Conservation (phyloP, 768 basidiomycete genomes). For the Boletales sp. region DNA sequence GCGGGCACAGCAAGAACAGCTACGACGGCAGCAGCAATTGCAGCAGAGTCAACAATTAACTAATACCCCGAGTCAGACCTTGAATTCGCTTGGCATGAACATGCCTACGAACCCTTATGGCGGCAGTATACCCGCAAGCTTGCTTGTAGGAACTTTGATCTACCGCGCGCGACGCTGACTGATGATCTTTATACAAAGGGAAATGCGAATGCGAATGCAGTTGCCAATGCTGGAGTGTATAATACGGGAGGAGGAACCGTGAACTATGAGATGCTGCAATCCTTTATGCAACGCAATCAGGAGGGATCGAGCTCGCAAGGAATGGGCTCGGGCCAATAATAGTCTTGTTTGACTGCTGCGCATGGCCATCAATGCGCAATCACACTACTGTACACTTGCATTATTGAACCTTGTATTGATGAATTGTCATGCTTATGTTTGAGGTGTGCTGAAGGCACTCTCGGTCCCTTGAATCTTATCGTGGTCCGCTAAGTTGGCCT, state of each 20-base stretch:
- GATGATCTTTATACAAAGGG: slow-evolving; percentile 9
- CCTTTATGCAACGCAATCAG: slow-evolving; percentile 41
- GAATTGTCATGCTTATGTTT: slow-evolving; percentile 20
- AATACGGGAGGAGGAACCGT: slow-evolving; percentile 24
- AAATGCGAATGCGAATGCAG: slow-evolving; percentile 5
- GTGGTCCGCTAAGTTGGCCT: slow-evolving; percentile 86
- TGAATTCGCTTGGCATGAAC: slow-evolving; percentile 13
- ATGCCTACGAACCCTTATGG: background rate
- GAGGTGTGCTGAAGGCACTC: slow-evolving; percentile 50
- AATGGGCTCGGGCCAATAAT: slow-evolving; percentile 13
- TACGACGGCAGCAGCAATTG: slow-evolving; percentile 23
- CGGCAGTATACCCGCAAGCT: slow-evolving; percentile 10
- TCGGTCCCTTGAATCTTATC: slow-evolving; percentile 81
- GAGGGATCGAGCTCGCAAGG: slow-evolving; percentile 28
- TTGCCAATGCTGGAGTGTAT: slow-evolving; percentile 19
- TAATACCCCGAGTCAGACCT: slow-evolving; percentile 8
- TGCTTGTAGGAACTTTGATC: slow-evolving; percentile 13
- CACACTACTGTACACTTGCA: slow-evolving; percentile 9
- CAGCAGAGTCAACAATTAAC: slow-evolving; percentile 20
- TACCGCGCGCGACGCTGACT: background rate
- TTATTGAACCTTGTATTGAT: background rate
- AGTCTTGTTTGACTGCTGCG: background rate
- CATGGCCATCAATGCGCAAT: background rate
- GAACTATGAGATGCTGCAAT: slow-evolving; percentile 43
- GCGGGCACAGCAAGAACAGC: slow-evolving; percentile 16